Evolutionary conservation across 371 early-diverging fungal species (phyloP).

Genomic region (Mortierella sp.): DNA sequence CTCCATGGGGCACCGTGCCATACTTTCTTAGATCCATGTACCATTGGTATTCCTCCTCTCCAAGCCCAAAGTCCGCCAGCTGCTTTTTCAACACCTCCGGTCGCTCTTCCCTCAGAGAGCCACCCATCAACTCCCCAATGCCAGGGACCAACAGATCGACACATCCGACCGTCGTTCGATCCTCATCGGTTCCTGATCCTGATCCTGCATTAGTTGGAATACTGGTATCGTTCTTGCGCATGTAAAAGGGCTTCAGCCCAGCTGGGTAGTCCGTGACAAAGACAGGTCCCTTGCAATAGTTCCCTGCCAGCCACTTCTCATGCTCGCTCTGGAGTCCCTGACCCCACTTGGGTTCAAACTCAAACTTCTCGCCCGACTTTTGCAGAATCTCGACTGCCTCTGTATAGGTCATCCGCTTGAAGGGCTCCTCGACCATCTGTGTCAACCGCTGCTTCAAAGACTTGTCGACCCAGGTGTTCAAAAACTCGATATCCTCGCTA

Average conservation of each 20-base stretch:
- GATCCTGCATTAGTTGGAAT: background rate
- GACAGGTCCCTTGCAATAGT: conserved; percentile 80
- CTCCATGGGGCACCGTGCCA: conserved; percentile 92
- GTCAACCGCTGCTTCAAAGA: conserved; percentile 59
- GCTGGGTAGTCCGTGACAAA: conserved; percentile 94
- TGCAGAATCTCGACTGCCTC: conserved; percentile 84
- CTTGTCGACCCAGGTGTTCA: conserved; percentile 67
- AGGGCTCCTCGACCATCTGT: conserved; percentile 62
- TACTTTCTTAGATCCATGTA: conserved; percentile 89
- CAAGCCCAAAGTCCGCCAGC: conserved; percentile 70
- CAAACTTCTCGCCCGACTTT: conserved; percentile 59
- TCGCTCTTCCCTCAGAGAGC: conserved; percentile 88
- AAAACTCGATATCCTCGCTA: conserved; percentile 68
- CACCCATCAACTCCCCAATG: conserved; percentile 92
- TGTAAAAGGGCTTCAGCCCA: conserved; percentile 92
- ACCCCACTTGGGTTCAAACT: conserved; percentile 84
- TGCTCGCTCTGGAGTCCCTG: conserved; percentile 87
- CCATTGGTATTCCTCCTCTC: conserved; percentile 84
- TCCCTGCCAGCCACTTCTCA: conserved; percentile 85
- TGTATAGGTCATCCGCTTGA: conserved; percentile 83
- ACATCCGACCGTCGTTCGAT: conserved; percentile 82
- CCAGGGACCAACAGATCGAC: conserved; percentile 92
- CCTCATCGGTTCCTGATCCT: conserved; percentile 29
- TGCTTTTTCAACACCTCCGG: conserved; percentile 66
- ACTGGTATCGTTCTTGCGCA: conserved; percentile 72